Conservation (phyloP, 129 eudicot species). For the Scalesia atractyloides region DNA sequence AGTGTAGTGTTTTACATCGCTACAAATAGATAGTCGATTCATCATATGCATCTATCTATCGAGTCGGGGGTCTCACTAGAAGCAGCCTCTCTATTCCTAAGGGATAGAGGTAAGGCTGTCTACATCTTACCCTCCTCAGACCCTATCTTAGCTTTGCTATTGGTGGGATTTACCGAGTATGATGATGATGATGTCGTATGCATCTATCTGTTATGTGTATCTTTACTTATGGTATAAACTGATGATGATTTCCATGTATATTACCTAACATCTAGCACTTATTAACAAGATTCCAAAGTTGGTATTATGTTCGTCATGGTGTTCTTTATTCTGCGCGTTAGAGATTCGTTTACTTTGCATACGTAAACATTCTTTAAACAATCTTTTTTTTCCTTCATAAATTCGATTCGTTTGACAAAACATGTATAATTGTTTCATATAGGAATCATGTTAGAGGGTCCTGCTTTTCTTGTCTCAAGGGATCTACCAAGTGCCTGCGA, state of each 20-base stretch:
- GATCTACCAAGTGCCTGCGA: slow-evolving; percentile 55
- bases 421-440: not conserved
- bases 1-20: slow-evolving; percentile 10
- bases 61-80: too few species aligned
- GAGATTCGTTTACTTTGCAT: slow-evolving; percentile 27
- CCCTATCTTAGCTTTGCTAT: too few species aligned
- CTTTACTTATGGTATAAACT: not conserved
- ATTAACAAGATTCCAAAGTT: slow-evolving; percentile 14
- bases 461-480: slow-evolving; percentile 46
- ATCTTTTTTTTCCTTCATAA: not conserved
- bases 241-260: slow-evolving; percentile 9
- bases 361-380: not conserved
- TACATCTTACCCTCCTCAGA: too few species aligned
- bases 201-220: slow-evolving; percentile 1
- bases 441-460: slow-evolving; percentile 53
- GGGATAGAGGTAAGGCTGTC: too few species aligned
- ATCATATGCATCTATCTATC: slow-evolving; percentile 2
- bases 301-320: slow-evolving; percentile 14
- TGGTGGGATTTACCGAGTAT: too few species aligned
- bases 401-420: slow-evolving; percentile 11
- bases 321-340: slow-evolving; percentile 24
- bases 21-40: not conserved
- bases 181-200: too few species aligned
- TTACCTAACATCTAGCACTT: not conserved
- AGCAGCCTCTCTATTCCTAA: too few species aligned